Conservation (phyloP, 2,329 filamentous ascomycete species). For the Sphaerulina populicola region DNA sequence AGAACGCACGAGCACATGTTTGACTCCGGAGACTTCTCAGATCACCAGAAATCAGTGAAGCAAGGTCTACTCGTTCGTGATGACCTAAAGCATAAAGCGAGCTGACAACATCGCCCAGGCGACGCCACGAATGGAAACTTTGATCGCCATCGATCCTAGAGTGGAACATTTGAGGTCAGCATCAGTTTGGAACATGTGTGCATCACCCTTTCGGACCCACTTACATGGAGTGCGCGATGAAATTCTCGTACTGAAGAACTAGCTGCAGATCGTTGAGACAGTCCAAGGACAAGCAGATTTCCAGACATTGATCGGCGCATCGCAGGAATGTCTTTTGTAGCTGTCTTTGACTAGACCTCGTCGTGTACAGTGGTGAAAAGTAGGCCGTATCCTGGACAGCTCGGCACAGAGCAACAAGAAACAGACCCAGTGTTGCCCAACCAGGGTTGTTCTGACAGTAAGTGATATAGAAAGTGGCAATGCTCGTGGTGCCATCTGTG, state of each 20-base stretch:
- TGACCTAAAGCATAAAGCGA: constrained; percentile 44
- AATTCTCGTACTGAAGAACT: constrained; percentile 42
- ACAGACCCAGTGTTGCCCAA: constrained; percentile 38
- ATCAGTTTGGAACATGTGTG: too few species aligned
- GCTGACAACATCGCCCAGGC: constrained; percentile 40
- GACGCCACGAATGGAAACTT: constrained; percentile 44
- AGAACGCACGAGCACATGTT: constrained; percentile 40
- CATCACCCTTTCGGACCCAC: too few species aligned
- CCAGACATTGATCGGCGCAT: constrained; percentile 32
- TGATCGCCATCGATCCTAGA: constrained; percentile 26
- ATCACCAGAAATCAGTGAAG: constrained; percentile 33
- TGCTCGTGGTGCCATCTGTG: background rate
- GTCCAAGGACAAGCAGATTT: constrained; percentile 30
- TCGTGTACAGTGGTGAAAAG: constrained; percentile 30
- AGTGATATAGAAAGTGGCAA: constrained; percentile 3
- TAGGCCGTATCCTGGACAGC: constrained; percentile 29
- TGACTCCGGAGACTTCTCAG: constrained; percentile 36
- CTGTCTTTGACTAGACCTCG: constrained; percentile 26
- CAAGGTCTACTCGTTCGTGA: constrained; percentile 36
- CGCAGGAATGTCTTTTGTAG: constrained; percentile 18
- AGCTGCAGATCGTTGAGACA: constrained; percentile 42
- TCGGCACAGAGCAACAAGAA: constrained; percentile 36
- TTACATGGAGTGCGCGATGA: constrained; percentile 38
- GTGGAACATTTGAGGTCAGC: constrained; percentile 19
- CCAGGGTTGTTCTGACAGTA: constrained; percentile 21